A percentile compares a stretch with the other conserved stretches of the same genome.
phyloP scores from a whole-genome alignment of 2,329 filamentous ascomycete genomes.

The Myotisia sp. region DNA sequence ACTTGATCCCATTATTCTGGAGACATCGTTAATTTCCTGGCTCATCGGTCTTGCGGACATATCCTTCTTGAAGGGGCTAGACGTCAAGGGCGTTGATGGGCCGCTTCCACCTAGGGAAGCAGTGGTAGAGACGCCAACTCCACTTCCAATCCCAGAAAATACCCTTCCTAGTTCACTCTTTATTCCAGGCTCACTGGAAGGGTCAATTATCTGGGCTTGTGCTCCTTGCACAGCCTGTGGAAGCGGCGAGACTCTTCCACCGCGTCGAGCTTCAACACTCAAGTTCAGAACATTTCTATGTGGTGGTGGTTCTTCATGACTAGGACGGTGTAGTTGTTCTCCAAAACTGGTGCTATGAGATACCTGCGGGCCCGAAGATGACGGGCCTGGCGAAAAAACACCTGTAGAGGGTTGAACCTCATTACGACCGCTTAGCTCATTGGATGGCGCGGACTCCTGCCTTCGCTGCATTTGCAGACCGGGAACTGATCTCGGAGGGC shows the following conservation, averaged over 20 bases:
- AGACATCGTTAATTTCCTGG: slow-evolving; percentile 5
- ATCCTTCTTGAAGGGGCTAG: slow-evolving; percentile 38
- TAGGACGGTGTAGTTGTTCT: slow-evolving; percentile 29
- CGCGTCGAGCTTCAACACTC: slow-evolving; percentile 58
- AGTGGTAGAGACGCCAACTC: slow-evolving; percentile 42
- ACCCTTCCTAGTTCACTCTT: slow-evolving; percentile 92
- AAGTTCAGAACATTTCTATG: slow-evolving; percentile 60
- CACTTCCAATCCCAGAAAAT: slow-evolving; percentile 80
- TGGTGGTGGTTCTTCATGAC: slow-evolving; percentile 43
- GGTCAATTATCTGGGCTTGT: slow-evolving; percentile 76
- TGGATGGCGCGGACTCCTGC: slow-evolving; percentile 22
- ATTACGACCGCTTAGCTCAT: slow-evolving; percentile 13
- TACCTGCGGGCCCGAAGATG: slow-evolving; percentile 13
- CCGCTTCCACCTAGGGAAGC: slow-evolving; percentile 36
- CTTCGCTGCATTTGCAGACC: slow-evolving; percentile 21
- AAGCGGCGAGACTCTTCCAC: slow-evolving; percentile 71
- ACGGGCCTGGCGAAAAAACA: slow-evolving; percentile 23
- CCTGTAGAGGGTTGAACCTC: slow-evolving; percentile 19
- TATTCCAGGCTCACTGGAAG: slow-evolving; percentile 70
- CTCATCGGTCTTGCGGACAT: slow-evolving; percentile 22
- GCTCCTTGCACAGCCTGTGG: slow-evolving; percentile 90
- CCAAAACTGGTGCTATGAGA: slow-evolving; percentile 13
- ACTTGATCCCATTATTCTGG: slow-evolving; percentile 1
- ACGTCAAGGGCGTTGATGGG: slow-evolving; percentile 39
- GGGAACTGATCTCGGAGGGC: slow-evolving; percentile 20